phyloP scores from a whole-genome alignment of 352 stramenopile species.

The Phytophthora podocarpi region DNA sequence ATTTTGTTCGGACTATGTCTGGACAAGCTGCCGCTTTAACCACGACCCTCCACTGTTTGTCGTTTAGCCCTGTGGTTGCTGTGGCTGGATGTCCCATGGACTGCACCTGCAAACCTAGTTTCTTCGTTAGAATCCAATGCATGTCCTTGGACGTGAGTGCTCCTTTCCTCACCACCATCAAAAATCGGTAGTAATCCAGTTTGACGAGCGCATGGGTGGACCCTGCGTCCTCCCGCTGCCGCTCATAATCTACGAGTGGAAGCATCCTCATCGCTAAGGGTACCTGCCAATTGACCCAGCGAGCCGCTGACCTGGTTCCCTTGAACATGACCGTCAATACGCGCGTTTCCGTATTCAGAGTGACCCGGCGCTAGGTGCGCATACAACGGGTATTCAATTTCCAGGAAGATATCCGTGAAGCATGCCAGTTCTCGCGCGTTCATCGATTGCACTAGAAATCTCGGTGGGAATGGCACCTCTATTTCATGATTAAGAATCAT shows the following conservation, averaged over 20 bases:
- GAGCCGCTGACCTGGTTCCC: background rate
- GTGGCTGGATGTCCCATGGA: background rate
- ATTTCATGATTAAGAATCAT: constrained; percentile 13
- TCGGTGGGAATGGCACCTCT: background rate
- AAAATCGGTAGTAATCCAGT: constrained; percentile 11
- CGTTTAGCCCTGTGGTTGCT: background rate
- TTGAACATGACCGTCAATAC: constrained; percentile 2
- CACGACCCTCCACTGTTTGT: constrained; percentile 1
- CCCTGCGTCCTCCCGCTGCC: background rate
- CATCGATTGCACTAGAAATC: constrained; percentile 10
- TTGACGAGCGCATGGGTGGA: background rate
- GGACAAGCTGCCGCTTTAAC: background rate
- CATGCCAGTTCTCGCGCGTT: background rate
- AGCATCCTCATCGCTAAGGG: background rate
- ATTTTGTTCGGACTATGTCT: no score
- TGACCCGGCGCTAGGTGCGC: constrained; percentile 3
- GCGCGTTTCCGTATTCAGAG: background rate
- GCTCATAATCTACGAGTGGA: no score
- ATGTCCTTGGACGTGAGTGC: background rate
- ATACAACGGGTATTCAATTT: constrained; percentile 10
- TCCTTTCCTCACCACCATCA: background rate
- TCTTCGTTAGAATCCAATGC: background rate
- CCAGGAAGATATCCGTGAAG: constrained; percentile 7
- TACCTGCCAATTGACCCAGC: no score
- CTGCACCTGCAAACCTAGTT: background rate